Percentiles rank a stretch among this genome's conserved stretches.
phyloP scores from a whole-genome alignment of 768 basidiomycete genomes.

The Gymnopilus dilepis region DNA sequence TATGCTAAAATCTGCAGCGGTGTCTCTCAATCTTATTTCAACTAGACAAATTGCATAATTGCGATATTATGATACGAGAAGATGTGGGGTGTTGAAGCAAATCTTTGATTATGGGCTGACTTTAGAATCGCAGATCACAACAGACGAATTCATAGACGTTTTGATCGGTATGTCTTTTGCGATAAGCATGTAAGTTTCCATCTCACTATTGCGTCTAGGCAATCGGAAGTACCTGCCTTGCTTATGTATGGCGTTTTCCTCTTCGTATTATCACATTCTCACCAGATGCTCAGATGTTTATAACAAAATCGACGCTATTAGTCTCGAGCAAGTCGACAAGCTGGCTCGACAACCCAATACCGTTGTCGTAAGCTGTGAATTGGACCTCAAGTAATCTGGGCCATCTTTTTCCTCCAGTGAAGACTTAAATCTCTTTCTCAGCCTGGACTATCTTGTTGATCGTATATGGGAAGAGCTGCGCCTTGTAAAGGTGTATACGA shows the following conservation, averaged over 20 bases:
- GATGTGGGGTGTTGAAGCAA: slow-evolving; percentile 61
- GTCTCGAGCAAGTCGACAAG: slow-evolving; percentile 82
- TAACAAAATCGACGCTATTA: slow-evolving; percentile 95
- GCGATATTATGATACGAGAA: slow-evolving; percentile 98
- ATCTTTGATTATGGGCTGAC: slow-evolving; percentile 10
- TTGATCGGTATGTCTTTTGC: slow-evolving; percentile 68
- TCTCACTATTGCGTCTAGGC: slow-evolving; percentile 45
- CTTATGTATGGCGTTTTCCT: slow-evolving; percentile 61
- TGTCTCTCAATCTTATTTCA: neutral
- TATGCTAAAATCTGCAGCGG: slow-evolving; percentile 27
- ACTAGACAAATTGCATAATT: slow-evolving; percentile 89
- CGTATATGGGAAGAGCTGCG: slow-evolving; percentile 82
- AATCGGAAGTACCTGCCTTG: slow-evolving; percentile 96
- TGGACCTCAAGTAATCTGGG: slow-evolving; percentile 79
- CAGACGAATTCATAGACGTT: slow-evolving; percentile 98
- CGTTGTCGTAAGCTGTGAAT: slow-evolving; percentile 96
- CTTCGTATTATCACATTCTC: neutral
- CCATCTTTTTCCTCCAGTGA: neutral
- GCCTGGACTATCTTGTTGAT: slow-evolving; percentile 75
- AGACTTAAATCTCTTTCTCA: slow-evolving; percentile 32
- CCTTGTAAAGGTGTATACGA: slow-evolving; percentile 93
- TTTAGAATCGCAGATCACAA: slow-evolving; percentile 71
- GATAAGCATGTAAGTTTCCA: neutral
- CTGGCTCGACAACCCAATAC: slow-evolving; percentile 82
- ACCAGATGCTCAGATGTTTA: slow-evolving; percentile 69